phyloP scores from a whole-genome alignment of 257 asterid genomes.

The Solanum sparsipilum region DNA sequence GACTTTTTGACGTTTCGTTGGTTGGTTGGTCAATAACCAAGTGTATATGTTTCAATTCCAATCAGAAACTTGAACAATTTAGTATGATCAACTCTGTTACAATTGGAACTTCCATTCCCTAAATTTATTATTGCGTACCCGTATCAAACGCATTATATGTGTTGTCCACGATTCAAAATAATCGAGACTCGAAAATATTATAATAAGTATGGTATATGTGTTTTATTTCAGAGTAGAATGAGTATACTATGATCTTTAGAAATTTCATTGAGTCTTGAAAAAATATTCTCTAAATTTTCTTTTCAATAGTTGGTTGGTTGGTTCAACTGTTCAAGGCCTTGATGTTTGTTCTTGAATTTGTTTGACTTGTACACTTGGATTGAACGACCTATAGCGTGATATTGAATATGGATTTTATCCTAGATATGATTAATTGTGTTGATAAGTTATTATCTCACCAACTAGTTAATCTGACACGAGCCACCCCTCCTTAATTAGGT shows the following conservation, averaged over 20 bases:
- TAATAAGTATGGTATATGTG: neutral
- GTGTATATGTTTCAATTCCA: neutral
- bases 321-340: neutral
- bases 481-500: neutral
- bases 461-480: neutral
- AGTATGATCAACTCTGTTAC: neutral
- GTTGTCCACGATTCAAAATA: neutral
- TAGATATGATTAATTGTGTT: neutral
- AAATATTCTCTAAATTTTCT: neutral
- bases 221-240: neutral
- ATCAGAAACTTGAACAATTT: neutral
- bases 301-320: neutral
- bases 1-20: slow-evolving; percentile 5
- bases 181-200: neutral
- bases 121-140: neutral
- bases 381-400: neutral
- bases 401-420: neutral
- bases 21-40: slow-evolving; percentile 6
- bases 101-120: slow-evolving; percentile 5
- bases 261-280: neutral
- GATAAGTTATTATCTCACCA: neutral
- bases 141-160: neutral
- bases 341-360: neutral
- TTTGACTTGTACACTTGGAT: neutral
- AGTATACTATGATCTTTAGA: neutral